Evolutionary conservation across 2,329 filamentous ascomycete species (phyloP).

Genomic region (Capronia epimyces): DNA sequence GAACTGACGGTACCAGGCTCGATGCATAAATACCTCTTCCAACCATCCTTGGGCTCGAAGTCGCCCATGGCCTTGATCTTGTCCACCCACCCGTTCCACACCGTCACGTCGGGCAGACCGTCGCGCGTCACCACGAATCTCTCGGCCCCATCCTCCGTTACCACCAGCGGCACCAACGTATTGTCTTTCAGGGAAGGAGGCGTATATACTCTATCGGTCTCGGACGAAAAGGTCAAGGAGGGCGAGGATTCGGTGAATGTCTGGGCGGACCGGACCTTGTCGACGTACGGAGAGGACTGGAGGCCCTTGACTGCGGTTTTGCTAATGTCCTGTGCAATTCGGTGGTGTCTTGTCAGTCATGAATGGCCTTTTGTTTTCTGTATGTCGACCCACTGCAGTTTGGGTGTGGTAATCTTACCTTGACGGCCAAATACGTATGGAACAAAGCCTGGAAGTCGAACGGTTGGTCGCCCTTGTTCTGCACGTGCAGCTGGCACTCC

Average conservation of each 20-base stretch:
- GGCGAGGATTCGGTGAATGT: slow-evolving; percentile 61
- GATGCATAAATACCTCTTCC: slow-evolving; percentile 88
- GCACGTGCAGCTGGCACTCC: slow-evolving; percentile 75
- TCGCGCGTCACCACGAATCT: slow-evolving; percentile 73
- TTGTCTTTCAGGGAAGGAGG: slow-evolving; percentile 54
- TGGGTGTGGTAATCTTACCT: slow-evolving; percentile 62
- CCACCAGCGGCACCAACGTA: slow-evolving; percentile 46
- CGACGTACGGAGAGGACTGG: slow-evolving; percentile 67
- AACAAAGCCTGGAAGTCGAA: slow-evolving; percentile 91
- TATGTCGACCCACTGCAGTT: too few species aligned
- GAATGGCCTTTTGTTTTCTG: background rate
- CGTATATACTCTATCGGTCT: slow-evolving; percentile 85
- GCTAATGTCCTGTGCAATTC: slow-evolving; percentile 67
- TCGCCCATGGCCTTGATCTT: slow-evolving; percentile 78
- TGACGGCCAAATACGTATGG: slow-evolving; percentile 81
- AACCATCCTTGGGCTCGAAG: slow-evolving; percentile 83
- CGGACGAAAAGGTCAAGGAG: slow-evolving; percentile 63
- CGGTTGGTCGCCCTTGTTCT: slow-evolving; percentile 73
- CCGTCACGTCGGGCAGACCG: slow-evolving; percentile 78
- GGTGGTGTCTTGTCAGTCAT: background rate
- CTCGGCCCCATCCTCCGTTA: slow-evolving; percentile 59
- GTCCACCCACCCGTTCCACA: slow-evolving; percentile 95
- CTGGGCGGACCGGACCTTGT: slow-evolving; percentile 69
- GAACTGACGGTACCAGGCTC: slow-evolving; percentile 79
- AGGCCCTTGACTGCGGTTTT: slow-evolving; percentile 69